Base-by-base conservation (phyloP, 768 basidiomycete species). In the Phylloporus sp. region DNA sequence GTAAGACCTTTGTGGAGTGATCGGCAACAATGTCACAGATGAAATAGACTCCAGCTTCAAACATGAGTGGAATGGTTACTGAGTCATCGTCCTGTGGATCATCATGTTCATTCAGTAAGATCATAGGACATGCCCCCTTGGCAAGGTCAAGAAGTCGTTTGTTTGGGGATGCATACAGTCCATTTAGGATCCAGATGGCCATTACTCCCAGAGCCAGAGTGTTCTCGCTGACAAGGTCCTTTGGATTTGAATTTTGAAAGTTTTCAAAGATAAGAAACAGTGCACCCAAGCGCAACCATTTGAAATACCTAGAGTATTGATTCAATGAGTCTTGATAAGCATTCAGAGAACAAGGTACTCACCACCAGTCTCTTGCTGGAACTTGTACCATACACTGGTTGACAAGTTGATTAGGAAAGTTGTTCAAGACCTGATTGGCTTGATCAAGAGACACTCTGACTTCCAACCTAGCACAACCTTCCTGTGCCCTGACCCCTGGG, bases 401-500 rank as follows among this genome's bases (percentile, higher is more conserved):
- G 1, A 34, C 2, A 5, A 45, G 17, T 8, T 9, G 1, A 5
- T 0, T 2, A 2, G 29, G 36, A 7, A 49, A 34, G 4, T 8
- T 1, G 0, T 14, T 24, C 1, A 45, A 18, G 3, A 33, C n/a
- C 1, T 28, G 0, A 0, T 38, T 8, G 0, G 20, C 31, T 7
- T 11, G 1, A 11, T 5, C 28, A 10, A 29, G 10, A 11, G 28
- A 11, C 4, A 52, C 43, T 20, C 39, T 4, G 13, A 53, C 38
- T 45, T 53, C 48, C 13, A 45, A 3, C 1, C 43, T 5, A 2
- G 51, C 51, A 28, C 43, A 53, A 0, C 47, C 47, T 10, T 53
- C 34, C 5, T 44, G 43, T 11, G 28, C 11, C 2, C 11, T 29
- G 20, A 18, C 6, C 14, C 11, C 14, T 11, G n/a, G n/a, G n/a